Base-by-base conservation (phyloP, 2,329 filamentous ascomycete genomes). In the Mollisiaceae sp. region DNA sequence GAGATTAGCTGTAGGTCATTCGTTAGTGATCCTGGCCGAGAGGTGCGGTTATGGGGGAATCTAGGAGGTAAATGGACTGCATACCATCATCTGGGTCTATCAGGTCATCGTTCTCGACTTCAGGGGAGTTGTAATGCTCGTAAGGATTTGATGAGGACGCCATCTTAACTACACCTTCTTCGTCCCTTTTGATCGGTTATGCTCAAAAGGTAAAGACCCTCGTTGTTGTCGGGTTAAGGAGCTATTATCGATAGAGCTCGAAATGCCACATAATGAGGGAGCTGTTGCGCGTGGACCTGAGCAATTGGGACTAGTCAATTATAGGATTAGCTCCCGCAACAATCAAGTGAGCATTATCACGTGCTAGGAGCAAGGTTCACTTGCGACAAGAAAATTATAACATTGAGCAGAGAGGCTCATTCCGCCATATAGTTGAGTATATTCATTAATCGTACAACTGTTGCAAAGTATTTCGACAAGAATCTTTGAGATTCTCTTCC, bases 21-120 rank as follows among this genome's bases (percentile, higher is more conserved):
- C 14, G 59, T 74, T 64, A 71, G 70, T 59, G 67, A 32, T 45
- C 20, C 18, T 41, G 59, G 8, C 47, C 60, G 67, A 43, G 27
- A 61, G 47, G 38, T 63, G 55, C 45, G 8, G 11, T 39, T 32
- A 18, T 43, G 62, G 20, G 60, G 12, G 45, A 62, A 59, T 50
- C 2, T 24, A 22, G 55, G 55, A 15, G 35, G 8, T 18, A 50
- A 69, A 27, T 11, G 8, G 3, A 20, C 39, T 62, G 74, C 80
- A 72, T 80, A 92, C 91, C 90, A 79, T 93, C 89, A 82, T 93
- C 90, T 3, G 89, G 89, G 73, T 94, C 91, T 78, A 94, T 92
- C 73, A 93, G 79, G 73, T 93, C 90, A 72, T 90, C 88, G 66
- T 90, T 86, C 57, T 77, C 73, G 82, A 89, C 79, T 66, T 86